Base-by-base conservation (phyloP, 345 rosid species). In the Dipteronia dyeriana region DNA sequence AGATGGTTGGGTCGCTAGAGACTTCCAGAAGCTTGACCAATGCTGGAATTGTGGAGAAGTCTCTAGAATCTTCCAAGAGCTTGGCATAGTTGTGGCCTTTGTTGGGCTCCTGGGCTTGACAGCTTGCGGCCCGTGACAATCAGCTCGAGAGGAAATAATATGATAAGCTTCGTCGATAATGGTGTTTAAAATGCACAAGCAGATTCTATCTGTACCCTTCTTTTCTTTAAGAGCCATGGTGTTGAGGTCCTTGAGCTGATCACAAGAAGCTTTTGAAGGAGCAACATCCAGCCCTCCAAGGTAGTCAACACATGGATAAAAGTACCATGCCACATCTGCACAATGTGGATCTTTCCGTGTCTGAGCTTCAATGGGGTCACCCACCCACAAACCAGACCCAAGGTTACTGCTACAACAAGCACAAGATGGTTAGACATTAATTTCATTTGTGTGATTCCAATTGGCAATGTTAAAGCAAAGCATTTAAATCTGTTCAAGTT, bases 311-410 rank as follows among this genome's bases (percentile, higher is more conserved):
- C 65, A 61, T 61, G 65, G 65, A 7, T 22, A 22, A 61, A 61
- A 61, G 65, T 61, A 22, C 65, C 65, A 61, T 7, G 65, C 65
- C 31, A 61, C 65, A 61, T 61, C 65, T 61, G 65, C 31, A 61
- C 65, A 61, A 1, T 23, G 14, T 9, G 65, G 65, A 4, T 61
- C 65, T 1, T 22, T 13, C 65, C 65, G 23, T 9, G 65, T 22
- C 65, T 23, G 25, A 20, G 31, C 65, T 23, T 61, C 29, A 25
- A 25, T 19, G 10, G 26, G 14, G n/a, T n/a, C n/a, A n/a, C n/a
- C 23, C 34, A 23, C 65, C 65, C 31, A 61, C 29, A 61, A 61
- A 61, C 65, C 29, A 61, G 65, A 61, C 6, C 8, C 56, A 23
- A 45, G 57, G 5, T 13, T 45, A 16, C 25, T 47, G 47, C n/a